These are phyloP conservation scores for Tardiomyces depauwii DNA, from an alignment of 1,139 yeast species.

Conservation along the genomic window DNA sequence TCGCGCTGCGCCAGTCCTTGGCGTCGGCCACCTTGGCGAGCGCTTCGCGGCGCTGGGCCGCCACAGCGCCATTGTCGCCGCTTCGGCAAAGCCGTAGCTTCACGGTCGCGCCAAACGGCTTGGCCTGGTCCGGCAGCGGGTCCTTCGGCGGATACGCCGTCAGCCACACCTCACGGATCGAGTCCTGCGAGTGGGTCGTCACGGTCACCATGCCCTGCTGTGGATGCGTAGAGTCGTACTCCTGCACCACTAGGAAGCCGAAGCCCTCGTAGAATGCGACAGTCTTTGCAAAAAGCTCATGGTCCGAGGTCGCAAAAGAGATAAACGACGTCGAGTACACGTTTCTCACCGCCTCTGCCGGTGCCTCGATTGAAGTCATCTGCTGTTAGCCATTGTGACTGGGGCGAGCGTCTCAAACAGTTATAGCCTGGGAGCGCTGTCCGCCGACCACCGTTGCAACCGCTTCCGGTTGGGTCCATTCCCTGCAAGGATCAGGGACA, in stretches of 20 bases:
- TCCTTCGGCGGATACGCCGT: slow-evolving; percentile 8
- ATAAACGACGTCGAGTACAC: slow-evolving; percentile 26
- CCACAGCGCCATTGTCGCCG: slow-evolving; percentile 15
- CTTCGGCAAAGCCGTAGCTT: slow-evolving; percentile 21
- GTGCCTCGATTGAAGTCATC: neutral
- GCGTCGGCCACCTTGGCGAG: slow-evolving; percentile 11
- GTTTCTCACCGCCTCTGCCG: neutral
- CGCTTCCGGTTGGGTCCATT: too few species aligned
- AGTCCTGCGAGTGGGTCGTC: slow-evolving; percentile 19
- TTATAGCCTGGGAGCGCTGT: too few species aligned
- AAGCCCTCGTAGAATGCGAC: slow-evolving; percentile 42
- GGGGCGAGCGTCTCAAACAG: too few species aligned
- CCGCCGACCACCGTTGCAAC: too few species aligned
- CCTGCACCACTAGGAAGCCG: slow-evolving; percentile 44
- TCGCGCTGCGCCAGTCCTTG: slow-evolving; percentile 28
- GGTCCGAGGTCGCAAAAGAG: slow-evolving; percentile 48
- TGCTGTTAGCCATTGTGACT: too few species aligned
- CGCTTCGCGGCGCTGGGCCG: slow-evolving; percentile 8
- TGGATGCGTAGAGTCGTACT: slow-evolving; percentile 26
- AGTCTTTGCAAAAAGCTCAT: slow-evolving; percentile 33
- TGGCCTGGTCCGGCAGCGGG: slow-evolving; percentile 18
- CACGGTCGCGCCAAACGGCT: slow-evolving; percentile 20
- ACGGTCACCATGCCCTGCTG: slow-evolving; percentile 17
- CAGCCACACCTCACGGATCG: slow-evolving; percentile 10
- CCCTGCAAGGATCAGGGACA: too few species aligned